Evolutionary conservation across 371 early-diverging fungal genomes (phyloP).

Genomic region (Sporodiniella umbellata): DNA sequence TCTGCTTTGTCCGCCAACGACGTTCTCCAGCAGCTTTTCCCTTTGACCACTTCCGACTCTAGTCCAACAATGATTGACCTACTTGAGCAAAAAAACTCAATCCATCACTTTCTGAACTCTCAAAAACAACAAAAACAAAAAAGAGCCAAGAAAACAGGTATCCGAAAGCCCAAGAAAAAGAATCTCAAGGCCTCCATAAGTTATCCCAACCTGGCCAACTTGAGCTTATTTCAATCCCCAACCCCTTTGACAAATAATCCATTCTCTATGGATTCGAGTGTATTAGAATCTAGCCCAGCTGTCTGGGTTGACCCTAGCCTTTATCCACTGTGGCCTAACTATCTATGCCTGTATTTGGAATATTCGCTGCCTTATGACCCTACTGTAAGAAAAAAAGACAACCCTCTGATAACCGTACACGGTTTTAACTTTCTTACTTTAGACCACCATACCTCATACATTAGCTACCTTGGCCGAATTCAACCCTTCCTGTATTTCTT

Average conservation of each 20-base stretch:
- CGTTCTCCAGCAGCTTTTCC: constrained; percentile 12
- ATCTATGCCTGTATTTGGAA: constrained; percentile 46
- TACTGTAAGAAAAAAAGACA: constrained; percentile 6
- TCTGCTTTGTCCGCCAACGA: constrained; percentile 8
- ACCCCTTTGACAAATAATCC: neutral
- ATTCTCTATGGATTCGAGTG: neutral
- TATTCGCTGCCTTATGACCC: constrained; percentile 38
- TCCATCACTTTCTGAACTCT: neutral
- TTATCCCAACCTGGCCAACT: neutral
- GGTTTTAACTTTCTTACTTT: too few species aligned
- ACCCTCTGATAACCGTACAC: too few species aligned
- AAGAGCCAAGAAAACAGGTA: neutral
- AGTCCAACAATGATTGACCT: constrained; percentile 2
- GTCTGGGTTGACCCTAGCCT: constrained; percentile 14
- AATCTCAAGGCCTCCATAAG: neutral
- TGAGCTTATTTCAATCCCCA: neutral
- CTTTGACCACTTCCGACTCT: neutral
- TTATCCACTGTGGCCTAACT: constrained; percentile 43
- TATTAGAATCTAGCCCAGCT: neutral
- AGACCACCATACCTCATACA: constrained; percentile 34
- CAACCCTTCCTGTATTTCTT: constrained; percentile 31
- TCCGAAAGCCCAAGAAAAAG: constrained; percentile 8
- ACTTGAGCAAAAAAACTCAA: neutral
- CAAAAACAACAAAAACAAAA: constrained; percentile 1
- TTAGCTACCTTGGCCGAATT: constrained; percentile 41